Evolutionary conservation across 1,139 yeast genomes (phyloP), one percentile per base, ranked within the genome.

Genomic region (Saccharomyces hybrid): DNA sequence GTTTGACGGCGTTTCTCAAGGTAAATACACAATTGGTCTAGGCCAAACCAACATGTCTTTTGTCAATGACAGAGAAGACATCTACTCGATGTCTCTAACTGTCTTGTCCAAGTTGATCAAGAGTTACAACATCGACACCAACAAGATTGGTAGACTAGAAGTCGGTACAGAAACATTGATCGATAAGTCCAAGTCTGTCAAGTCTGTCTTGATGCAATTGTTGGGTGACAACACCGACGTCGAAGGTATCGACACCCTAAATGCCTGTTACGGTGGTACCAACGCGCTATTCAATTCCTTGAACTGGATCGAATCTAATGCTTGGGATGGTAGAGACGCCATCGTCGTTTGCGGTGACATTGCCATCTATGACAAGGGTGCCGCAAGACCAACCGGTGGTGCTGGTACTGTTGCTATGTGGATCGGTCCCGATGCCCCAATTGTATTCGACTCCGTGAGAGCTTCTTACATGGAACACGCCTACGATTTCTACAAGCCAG

Each of bases 341-440:
- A 83, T 93, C 66, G 99, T 91, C 55, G 96, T 91, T 46, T 85
- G 95, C 69, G 98, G 97, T 73, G 99, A 95, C 73, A 93, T 95
- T 71, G 99, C 99, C 69, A 86, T 95, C 65, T 95, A 95, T 75
- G 90, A 93, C 65, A 82, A 91, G 76, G 99, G 99, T 71, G 86
- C 95, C 51, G 99, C 99, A 55, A 85, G 99, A 78, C 99, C 99
- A 67, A 93, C 99, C 56, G 99, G 99, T 71, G 99, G 99, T 75
- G 98, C 96, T 57, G 99, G 99, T 68, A 82, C 96, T 54, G 95
- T 93, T 57, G 99, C 99, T 51, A 68, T 95, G 70, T 83, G 88
- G 72, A 87, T 95, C 68, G 99, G 99, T 53, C 96, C 98, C 54
- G 96, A 95, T 69, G 98, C 99, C 48, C 99, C 99, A 62, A 80